phyloP scores from a whole-genome alignment of 805 yeast genomes.

The Sugiyamaella chiloensis region DNA sequence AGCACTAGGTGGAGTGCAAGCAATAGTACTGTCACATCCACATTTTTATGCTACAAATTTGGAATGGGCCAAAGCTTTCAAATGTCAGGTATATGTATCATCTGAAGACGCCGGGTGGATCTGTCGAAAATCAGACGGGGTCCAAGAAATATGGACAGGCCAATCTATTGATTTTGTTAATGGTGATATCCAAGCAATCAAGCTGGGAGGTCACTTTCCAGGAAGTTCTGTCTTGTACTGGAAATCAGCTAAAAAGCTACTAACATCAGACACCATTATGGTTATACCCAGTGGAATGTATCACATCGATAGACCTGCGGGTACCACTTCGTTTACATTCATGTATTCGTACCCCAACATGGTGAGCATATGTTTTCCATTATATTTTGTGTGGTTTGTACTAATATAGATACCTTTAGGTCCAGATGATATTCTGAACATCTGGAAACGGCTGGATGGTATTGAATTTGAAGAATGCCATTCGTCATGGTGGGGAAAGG shows the following conservation, averaged over 20 bases:
- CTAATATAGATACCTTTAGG: conserved; percentile 17
- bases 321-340: conserved; percentile 21
- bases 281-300: conserved; percentile 13
- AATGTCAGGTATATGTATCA: conserved; percentile 18
- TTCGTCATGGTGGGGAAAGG: conserved; percentile 21
- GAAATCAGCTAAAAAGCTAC: conserved; percentile 13
- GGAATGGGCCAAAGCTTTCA: conserved; percentile 24
- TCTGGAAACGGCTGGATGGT: conserved; percentile 21
- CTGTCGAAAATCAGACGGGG: not conserved
- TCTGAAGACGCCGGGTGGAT: conserved; percentile 17
- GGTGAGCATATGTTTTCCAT: not conserved
- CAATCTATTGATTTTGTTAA: not conserved
- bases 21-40: conserved; percentile 24
- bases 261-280: conserved; percentile 22
- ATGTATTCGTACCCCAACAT: conserved; percentile 26
- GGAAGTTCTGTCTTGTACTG: conserved; percentile 21
- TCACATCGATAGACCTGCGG: conserved; percentile 12
- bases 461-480: conserved; percentile 9
- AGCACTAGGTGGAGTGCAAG: conserved; percentile 14
- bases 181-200: not conserved
- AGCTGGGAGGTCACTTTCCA: conserved; percentile 18
- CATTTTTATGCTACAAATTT: conserved; percentile 22
- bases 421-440: conserved; percentile 19
- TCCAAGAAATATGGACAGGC: not conserved
- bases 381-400: too few species aligned